A percentile compares a stretch with the other conserved stretches of the same genome.
phyloP scores from a whole-genome alignment of 306 rosid genomes.

The Urtica urens region DNA sequence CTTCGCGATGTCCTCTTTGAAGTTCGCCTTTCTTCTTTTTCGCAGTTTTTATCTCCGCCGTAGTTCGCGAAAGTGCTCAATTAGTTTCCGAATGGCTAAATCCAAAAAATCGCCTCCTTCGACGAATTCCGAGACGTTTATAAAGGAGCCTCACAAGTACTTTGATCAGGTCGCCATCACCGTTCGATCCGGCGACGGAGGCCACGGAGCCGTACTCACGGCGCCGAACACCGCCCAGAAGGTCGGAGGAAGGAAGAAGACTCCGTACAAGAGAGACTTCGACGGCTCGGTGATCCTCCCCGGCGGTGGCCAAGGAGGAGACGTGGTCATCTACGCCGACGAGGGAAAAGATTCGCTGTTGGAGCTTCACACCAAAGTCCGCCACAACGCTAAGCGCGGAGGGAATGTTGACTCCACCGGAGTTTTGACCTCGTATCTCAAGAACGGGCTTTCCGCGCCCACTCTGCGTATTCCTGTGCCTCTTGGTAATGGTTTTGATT shows the following conservation, averaged over 20 bases:
- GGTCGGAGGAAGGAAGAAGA: conserved; percentile 23
- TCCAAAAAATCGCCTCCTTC: conserved; percentile 20
- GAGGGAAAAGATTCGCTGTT: conserved; percentile 55
- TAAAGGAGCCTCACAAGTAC: conserved; percentile 71
- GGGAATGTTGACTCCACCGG: conserved; percentile 90
- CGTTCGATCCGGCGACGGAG: conserved; percentile 86
- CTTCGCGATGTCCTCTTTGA: too few species aligned
- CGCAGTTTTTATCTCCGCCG: too few species aligned
- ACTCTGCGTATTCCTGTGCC: conserved; percentile 87
- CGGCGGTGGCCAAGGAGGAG: conserved; percentile 76
- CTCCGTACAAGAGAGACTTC: conserved; percentile 58
- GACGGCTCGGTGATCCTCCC: conserved; percentile 79
- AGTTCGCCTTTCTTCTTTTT: too few species aligned
- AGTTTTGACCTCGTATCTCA: conserved; percentile 49
- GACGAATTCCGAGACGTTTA: conserved; percentile 13
- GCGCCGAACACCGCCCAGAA: conserved; percentile 34
- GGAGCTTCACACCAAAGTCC: conserved; percentile 44
- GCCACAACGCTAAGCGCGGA: conserved; percentile 63
- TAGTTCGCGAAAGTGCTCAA: conserved; percentile 4
- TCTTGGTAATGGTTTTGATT: conserved; percentile 80
- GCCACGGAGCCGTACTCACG: conserved; percentile 61
- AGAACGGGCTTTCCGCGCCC: conserved; percentile 46
- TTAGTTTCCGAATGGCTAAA: conserved; percentile 27
- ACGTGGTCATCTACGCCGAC: conserved; percentile 77
- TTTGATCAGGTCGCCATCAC: conserved; percentile 75